phyloP scores from a whole-genome alignment of 164 flowering plant genomes.

The Kalanchoe fedtschenkoi region DNA sequence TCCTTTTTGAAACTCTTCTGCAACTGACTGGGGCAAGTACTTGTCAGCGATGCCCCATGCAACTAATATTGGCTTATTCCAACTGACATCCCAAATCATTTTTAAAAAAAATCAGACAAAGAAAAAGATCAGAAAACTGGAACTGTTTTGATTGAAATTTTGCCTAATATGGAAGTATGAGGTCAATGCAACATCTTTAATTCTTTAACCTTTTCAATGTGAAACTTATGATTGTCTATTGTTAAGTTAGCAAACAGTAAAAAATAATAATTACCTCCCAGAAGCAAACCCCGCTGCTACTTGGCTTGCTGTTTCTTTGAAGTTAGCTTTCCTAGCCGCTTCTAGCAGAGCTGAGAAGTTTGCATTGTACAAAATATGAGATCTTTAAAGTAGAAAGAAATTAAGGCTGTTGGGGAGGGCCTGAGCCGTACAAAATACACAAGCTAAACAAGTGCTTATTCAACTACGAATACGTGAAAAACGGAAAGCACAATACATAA shows the following conservation, averaged over 20 bases:
- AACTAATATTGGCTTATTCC: constrained; percentile 73
- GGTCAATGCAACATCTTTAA: too few species aligned
- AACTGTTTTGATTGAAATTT: neutral
- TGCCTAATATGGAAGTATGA: neutral
- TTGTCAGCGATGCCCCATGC: constrained; percentile 94
- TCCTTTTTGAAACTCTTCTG: constrained; percentile 73
- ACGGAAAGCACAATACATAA: too few species aligned
- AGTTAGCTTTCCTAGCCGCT: constrained; percentile 76
- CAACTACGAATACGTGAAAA: too few species aligned
- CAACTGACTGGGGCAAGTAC: constrained; percentile 67
- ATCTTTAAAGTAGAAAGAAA: neutral
- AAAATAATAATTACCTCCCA: constrained; percentile 43
- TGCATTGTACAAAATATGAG: neutral
- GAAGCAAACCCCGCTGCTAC: constrained; percentile 75
- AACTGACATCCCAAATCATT: constrained; percentile 28
- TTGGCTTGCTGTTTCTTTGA: constrained; percentile 46
- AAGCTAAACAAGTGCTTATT: too few species aligned
- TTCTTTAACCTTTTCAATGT: too few species aligned
- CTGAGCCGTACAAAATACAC: too few species aligned
- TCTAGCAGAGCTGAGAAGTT: constrained; percentile 77
- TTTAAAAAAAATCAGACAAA: neutral
- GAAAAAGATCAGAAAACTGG: neutral
- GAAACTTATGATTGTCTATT: neutral
- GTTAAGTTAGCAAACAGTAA: neutral
- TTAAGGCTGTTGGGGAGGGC: too few species aligned